Conservation (phyloP, 345 rosid genomes). For the Clausena lansium region DNA sequence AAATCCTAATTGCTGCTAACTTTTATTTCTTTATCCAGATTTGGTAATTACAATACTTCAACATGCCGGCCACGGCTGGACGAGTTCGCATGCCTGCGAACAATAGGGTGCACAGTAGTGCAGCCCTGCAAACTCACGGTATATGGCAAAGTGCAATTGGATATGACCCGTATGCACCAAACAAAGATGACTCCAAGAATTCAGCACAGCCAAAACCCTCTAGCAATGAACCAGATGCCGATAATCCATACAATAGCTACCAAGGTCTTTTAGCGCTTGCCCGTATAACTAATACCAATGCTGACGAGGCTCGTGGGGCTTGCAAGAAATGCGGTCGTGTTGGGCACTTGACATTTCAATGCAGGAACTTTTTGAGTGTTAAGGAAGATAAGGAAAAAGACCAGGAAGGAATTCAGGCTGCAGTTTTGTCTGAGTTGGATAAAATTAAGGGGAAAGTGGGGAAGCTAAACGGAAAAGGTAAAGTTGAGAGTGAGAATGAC, state of each 20-base stretch:
- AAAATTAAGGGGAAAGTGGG: slow-evolving; percentile 55
- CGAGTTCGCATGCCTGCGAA: slow-evolving; percentile 99
- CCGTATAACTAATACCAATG: slow-evolving; percentile 66
- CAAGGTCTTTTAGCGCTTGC: slow-evolving; percentile 89
- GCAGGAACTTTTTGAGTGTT: slow-evolving; percentile 78
- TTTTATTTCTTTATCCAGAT: neutral
- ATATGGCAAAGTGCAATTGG: slow-evolving; percentile 99
- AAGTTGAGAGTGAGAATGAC: slow-evolving; percentile 41
- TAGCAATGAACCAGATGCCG: slow-evolving; percentile 54
- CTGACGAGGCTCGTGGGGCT: slow-evolving; percentile 86
- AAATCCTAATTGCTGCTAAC: neutral
- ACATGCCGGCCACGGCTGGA: slow-evolving; percentile 99
- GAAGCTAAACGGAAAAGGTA: slow-evolving; percentile 41
- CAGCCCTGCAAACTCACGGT: slow-evolving; percentile 95
- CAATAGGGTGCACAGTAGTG: slow-evolving; percentile 98
- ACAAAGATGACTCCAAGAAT: slow-evolving; percentile 67
- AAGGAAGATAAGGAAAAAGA: slow-evolving; percentile 83
- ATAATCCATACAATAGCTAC: slow-evolving; percentile 77
- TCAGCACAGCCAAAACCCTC: slow-evolving; percentile 39
- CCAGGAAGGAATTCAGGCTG: slow-evolving; percentile 53
- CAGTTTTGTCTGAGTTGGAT: slow-evolving; percentile 67
- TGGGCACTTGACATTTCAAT: slow-evolving; percentile 87
- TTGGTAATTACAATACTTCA: slow-evolving; percentile 17
- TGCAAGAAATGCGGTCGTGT: slow-evolving; percentile 95
- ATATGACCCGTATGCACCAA: slow-evolving; percentile 94